These are phyloP conservation scores for Dovyalis caffra DNA, from an alignment of 345 rosid species.

Conservation along the genomic window DNA sequence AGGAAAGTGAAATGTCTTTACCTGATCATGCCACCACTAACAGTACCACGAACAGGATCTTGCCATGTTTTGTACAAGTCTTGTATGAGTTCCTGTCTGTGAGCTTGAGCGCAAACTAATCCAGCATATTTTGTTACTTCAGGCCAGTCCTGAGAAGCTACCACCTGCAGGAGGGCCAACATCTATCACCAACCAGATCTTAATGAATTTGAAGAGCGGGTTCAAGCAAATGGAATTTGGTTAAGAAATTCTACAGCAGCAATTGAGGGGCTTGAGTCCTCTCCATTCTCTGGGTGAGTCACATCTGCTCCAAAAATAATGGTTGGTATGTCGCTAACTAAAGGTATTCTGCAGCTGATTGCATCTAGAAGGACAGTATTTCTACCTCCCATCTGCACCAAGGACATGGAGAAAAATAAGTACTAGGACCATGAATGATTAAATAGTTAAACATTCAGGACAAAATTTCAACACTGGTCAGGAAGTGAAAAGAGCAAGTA, in stretches of 20 bases:
- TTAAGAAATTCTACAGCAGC: constrained; percentile 65
- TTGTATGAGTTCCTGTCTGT: constrained; percentile 96
- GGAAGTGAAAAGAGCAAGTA: background rate
- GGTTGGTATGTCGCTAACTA: constrained; percentile 97
- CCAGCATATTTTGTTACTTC: constrained; percentile 99
- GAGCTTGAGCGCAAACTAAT: constrained; percentile 99
- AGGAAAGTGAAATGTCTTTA: constrained; percentile 19
- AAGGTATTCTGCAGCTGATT: constrained; percentile 90
- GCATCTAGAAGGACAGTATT: constrained; percentile 97
- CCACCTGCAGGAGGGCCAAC: constrained; percentile 56
- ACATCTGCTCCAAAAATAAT: constrained; percentile 99
- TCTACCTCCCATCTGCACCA: constrained; percentile 95
- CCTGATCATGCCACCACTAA: constrained; percentile 99
- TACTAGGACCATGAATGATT: background rate
- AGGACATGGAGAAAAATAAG: background rate
- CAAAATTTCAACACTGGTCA: background rate
- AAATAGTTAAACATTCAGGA: background rate
- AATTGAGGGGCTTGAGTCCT: constrained; percentile 97
- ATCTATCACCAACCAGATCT: constrained; percentile 17
- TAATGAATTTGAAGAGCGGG: background rate
- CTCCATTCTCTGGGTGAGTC: constrained; percentile 99
- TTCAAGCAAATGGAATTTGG: background rate
- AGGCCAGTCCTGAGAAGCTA: constrained; percentile 99
- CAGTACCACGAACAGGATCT: constrained; percentile 94
- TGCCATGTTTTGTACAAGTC: constrained; percentile 99